Conservation (phyloP, 176 grass and related monocot genomes). For the Oryza punctata region DNA sequence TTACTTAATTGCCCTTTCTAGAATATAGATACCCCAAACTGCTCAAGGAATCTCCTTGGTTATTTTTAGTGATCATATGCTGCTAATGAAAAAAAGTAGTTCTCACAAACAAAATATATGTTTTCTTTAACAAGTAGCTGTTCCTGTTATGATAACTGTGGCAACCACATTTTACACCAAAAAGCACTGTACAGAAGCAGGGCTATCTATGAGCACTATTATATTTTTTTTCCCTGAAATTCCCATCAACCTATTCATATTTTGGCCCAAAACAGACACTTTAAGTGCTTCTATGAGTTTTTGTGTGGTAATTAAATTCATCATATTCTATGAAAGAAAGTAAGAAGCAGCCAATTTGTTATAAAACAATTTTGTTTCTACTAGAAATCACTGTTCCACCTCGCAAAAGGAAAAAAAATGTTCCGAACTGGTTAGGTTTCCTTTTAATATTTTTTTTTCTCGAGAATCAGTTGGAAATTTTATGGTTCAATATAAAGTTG, state of each 20-base stretch:
- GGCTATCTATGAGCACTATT: constrained; percentile 4
- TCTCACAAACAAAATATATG: background rate
- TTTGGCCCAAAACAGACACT: background rate
- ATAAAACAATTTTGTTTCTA: background rate
- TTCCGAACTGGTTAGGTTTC: background rate
- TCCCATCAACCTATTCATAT: background rate
- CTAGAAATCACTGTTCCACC: background rate
- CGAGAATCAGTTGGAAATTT: background rate
- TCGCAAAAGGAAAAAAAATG: too few relatives aligned
- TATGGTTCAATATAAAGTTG: background rate
- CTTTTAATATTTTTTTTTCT: background rate
- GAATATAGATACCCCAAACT: constrained; percentile 7
- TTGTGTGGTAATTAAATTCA: background rate
- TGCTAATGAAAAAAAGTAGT: background rate
- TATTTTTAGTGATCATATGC: background rate
- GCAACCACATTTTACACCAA: background rate
- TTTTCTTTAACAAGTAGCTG: background rate
- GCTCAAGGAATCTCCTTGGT: background rate
- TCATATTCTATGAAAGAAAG: background rate
- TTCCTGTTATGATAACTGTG: background rate
- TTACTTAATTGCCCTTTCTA: background rate
- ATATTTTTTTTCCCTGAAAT: background rate
- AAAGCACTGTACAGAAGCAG: background rate
- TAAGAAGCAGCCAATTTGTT: background rate
- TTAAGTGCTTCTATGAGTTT: background rate